A percentile compares a stretch with the other conserved stretches of the same genome.
Conservation (phyloP, 1,284 basidiomycete species). For the Vanrija sp. region DNA sequence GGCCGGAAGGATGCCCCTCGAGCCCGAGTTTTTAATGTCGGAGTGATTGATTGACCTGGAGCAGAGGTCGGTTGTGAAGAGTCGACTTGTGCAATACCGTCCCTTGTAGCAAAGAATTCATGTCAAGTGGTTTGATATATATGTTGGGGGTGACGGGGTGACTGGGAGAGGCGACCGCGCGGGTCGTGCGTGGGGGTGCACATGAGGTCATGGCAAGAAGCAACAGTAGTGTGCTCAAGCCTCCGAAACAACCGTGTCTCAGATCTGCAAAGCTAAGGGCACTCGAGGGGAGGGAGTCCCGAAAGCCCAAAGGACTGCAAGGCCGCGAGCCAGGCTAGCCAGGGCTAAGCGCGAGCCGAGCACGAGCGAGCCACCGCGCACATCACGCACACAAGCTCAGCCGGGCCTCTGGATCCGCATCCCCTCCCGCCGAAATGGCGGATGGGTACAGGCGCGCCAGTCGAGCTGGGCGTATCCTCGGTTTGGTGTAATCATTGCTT, state of each 20-base stretch:
- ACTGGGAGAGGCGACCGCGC: background rate
- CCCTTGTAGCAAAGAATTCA: background rate
- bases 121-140: background rate
- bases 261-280: too few species aligned
- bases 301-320: too few species aligned
- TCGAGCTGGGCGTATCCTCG: constrained; percentile 26
- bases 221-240: too few species aligned
- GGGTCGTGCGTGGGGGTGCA: background rate
- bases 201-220: too few species aligned
- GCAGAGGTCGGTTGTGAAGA: too few species aligned
- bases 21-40: background rate
- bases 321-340: background rate
- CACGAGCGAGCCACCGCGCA: background rate
- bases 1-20: background rate
- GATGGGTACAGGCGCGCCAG: constrained; percentile 10
- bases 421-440: constrained; percentile 19
- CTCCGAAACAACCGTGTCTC: too few species aligned
- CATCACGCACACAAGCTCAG: constrained; percentile 29
- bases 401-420: constrained; percentile 39
- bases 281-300: too few species aligned
- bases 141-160: background rate
- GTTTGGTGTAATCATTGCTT: constrained; percentile 37
- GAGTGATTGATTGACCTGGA: too few species aligned
- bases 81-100: background rate
- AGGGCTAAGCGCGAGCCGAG: background rate